These are phyloP conservation scores for Berberis thunbergii DNA, from an alignment of 164 flowering plant species.

Conservation along the genomic window DNA sequence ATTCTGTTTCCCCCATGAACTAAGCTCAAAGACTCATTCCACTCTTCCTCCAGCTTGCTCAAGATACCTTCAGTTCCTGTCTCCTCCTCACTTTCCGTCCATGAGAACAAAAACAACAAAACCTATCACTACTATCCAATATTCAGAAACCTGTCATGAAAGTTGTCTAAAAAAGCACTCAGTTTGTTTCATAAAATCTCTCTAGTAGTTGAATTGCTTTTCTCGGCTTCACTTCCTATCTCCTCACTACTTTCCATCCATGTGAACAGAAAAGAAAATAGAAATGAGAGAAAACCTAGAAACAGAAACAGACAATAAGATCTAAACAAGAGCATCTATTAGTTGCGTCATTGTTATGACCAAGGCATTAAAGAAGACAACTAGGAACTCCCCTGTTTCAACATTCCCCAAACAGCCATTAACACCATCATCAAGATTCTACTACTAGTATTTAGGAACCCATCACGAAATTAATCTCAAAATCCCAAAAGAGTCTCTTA, in stretches of 20 bases:
- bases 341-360: constrained; percentile 6
- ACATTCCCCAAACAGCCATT: constrained; percentile 10
- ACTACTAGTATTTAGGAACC: constrained; percentile 13
- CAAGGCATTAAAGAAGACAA: not conserved
- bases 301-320: not conserved
- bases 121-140: no score
- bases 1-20: constrained; percentile 20
- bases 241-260: constrained; percentile 23
- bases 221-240: constrained; percentile 44
- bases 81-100: constrained; percentile 23
- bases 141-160: no score
- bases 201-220: no score
- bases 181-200: no score
- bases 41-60: constrained; percentile 61
- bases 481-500: constrained; percentile 7
- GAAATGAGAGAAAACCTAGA: not conserved
- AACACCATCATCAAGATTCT: constrained; percentile 12
- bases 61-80: constrained; percentile 72
- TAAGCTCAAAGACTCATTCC: constrained; percentile 35
- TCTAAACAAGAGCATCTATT: constrained; percentile 28
- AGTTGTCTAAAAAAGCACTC: no score
- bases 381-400: constrained; percentile 11
- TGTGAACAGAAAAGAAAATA: not conserved
- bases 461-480: constrained; percentile 4
- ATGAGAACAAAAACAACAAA: not conserved